Base-by-base conservation (phyloP, 345 rosid species). In the Euphorbia peplus region DNA sequence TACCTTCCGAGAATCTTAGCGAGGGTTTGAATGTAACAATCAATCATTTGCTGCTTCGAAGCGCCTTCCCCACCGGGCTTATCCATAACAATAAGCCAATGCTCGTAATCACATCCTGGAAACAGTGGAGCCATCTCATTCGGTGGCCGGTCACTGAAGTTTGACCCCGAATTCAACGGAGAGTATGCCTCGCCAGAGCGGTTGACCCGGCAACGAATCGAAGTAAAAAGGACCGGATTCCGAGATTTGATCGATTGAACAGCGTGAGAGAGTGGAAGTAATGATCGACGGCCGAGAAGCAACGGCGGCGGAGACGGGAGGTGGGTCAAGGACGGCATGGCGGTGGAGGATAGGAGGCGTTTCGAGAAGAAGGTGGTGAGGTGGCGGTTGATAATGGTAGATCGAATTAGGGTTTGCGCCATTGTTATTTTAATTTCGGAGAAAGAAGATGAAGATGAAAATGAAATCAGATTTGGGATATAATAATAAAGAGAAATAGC, bases 61-160 rank as follows among this genome's bases (percentile, higher is more conserved):
- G 97, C 96, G 0, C 85, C 88, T 51, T 92, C 97, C 1, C 97
- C 96, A 4, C 98, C 96, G 8, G 97, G 96, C 73, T 92, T 90
- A 60, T 95, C 97, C 89, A 92, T 95, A 28, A 95, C 92, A 57
- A 90, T 95, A 47, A 95, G 98, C 98, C 98, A 95, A 80, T 92
- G 99, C 74, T 88, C 80, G 61, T 92, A 95, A 55, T 95, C 99
- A 60, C 98, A 92, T 0, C 98, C 98, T 0, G 97, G 93, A 51
- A 95, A 95, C 62, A 92, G 89, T 11, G 96, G 97, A 4, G 95
- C 87, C 98, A 91, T 92, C 72, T 95, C 98, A 37, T 90, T 92
- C 32, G 98, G 97, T 3, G 97, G 98, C 8, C 98, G 85, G 81
- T 95, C 95, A 65, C 97, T 90, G 77, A 86, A 88, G 81, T 88